Percentiles rank a stretch among this genome's conserved stretches.
Evolutionary conservation across 1,139 yeast genomes (phyloP).

Genomic region (Hanseniaspora uvarum): DNA sequence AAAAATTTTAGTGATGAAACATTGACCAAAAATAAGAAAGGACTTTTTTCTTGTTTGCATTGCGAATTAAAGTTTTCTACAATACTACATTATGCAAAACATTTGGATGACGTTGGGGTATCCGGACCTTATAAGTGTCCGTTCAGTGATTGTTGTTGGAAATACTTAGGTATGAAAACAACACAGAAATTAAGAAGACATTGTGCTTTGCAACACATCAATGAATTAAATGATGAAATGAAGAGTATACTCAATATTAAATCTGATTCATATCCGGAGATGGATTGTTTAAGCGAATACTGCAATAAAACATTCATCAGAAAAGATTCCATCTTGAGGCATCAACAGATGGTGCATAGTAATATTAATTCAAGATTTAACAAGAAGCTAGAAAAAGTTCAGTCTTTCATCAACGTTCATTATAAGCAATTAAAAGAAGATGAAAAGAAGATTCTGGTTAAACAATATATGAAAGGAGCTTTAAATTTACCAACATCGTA

Average conservation of each 20-base stretch:
- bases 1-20: conserved; percentile 24
- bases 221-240: conserved; percentile 25
- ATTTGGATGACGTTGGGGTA: conserved; percentile 38
- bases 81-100: conserved; percentile 37
- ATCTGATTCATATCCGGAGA: conserved; percentile 27
- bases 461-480: conserved; percentile 14
- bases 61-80: conserved; percentile 38
- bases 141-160: conserved; percentile 50
- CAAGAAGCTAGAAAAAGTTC: conserved; percentile 29
- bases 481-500: conserved; percentile 1
- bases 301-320: conserved; percentile 50
- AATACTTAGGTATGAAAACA: conserved; percentile 48
- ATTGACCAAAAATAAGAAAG: conserved; percentile 36
- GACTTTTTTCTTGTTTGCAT: conserved; percentile 44
- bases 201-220: conserved; percentile 45
- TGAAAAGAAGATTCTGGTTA: conserved; percentile 6
- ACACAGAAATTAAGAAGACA: conserved; percentile 55
- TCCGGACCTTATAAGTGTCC: conserved; percentile 44
- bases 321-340: conserved; percentile 48
- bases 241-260: conserved; percentile 25
- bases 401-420: conserved; percentile 8
- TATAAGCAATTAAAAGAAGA: background rate
- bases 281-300: conserved; percentile 32
- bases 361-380: conserved; percentile 39
- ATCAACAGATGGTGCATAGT: conserved; percentile 43